Conservation (phyloP, 2,329 filamentous ascomycete genomes). For the Aspergillus hortae region DNA sequence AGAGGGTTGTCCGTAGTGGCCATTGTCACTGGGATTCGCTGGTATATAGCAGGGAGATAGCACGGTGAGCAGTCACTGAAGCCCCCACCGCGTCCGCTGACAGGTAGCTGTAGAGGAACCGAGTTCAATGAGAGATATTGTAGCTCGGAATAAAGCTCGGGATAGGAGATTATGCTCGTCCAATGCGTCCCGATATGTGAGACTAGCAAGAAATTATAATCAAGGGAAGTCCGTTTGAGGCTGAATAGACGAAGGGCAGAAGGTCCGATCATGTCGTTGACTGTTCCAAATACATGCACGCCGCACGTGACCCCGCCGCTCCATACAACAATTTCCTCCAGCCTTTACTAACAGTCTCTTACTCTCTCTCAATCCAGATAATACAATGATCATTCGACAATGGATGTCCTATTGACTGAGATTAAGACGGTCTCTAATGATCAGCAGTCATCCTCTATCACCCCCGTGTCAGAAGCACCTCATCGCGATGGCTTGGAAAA, state of each 20-base stretch:
- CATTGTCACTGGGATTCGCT: conserved; percentile 6
- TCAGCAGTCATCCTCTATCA: conserved; percentile 13
- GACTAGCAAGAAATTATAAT: too few species aligned
- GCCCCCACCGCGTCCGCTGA: not conserved
- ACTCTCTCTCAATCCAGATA: conserved; percentile 5
- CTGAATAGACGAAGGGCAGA: too few species aligned
- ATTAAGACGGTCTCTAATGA: conserved; percentile 34
- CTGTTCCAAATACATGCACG: conserved; percentile 12
- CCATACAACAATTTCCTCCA: conserved; percentile 18
- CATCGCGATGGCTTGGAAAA: conserved; percentile 5
- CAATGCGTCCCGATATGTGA: too few species aligned
- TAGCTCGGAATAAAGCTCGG: too few species aligned
- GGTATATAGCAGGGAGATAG: not conserved
- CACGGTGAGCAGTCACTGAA: not conserved
- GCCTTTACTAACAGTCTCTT: conserved; percentile 6
- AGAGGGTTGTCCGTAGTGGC: conserved; percentile 8
- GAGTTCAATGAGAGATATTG: too few species aligned
- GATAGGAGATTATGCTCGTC: too few species aligned
- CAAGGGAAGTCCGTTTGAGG: too few species aligned
- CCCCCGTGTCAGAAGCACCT: conserved; percentile 13
- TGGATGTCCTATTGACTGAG: conserved; percentile 39
- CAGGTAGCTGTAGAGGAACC: too few species aligned
- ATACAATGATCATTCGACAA: conserved; percentile 7
- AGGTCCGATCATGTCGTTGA: conserved; percentile 3
- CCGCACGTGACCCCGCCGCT: conserved; percentile 26